Conservation (phyloP, 805 yeast species). For the Spathaspora boniae region DNA sequence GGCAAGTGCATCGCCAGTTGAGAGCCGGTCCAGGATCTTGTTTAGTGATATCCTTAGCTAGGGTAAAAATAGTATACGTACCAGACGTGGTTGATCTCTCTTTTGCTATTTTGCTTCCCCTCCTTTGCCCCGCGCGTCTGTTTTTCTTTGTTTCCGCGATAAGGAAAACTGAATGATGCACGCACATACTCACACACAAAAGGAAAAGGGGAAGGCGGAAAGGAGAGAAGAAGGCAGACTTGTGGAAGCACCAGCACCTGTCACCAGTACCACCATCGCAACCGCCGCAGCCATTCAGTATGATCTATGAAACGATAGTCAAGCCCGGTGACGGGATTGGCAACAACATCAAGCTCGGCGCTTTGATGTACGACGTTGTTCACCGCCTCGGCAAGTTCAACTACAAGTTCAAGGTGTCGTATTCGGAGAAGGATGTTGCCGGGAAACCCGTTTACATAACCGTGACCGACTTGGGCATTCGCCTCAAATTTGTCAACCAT, state of each 20-base stretch:
- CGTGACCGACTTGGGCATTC: constrained; percentile 21
- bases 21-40: constrained; percentile 16
- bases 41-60: constrained; percentile 20
- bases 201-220: too few relatives aligned
- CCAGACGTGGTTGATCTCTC: too few relatives aligned
- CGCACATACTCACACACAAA: background rate
- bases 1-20: background rate
- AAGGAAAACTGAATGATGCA: too few relatives aligned
- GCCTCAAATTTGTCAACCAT: constrained; percentile 29
- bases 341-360: constrained; percentile 25
- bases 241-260: background rate
- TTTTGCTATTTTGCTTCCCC: too few relatives aligned
- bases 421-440: constrained; percentile 26
- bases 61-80: too few relatives aligned
- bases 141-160: too few relatives aligned
- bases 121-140: too few relatives aligned
- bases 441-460: constrained; percentile 30
- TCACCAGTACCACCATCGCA: too few relatives aligned
- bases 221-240: too few relatives aligned
- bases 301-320: constrained; percentile 15
- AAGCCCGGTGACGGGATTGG: constrained; percentile 38
- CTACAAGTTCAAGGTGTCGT: constrained; percentile 26
- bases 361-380: constrained; percentile 25
- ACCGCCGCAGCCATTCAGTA: constrained; percentile 1
- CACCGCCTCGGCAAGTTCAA: constrained; percentile 22